phyloP scores from a whole-genome alignment of 441 rosid genomes.

The Hura crepitans region DNA sequence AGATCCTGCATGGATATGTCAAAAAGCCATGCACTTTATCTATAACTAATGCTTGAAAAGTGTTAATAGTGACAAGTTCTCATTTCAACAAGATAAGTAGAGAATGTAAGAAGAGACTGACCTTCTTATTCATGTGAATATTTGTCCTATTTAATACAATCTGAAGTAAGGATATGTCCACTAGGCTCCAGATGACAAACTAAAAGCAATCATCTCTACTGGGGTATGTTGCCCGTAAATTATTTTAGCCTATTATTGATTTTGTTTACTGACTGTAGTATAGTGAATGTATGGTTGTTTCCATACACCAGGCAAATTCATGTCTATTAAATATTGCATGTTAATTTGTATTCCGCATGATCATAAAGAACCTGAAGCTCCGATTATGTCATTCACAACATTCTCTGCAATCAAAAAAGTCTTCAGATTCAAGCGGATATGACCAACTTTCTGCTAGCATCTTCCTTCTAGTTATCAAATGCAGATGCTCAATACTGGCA shows the following conservation, averaged over 20 bases:
- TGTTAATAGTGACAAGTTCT: neutral
- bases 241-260: neutral
- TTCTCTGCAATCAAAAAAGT: neutral
- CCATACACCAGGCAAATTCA: neutral
- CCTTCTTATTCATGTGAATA: neutral
- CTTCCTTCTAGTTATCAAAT: neutral
- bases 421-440: neutral
- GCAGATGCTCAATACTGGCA: neutral
- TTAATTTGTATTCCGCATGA: neutral
- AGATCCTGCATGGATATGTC: neutral
- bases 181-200: neutral
- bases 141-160: neutral
- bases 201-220: neutral
- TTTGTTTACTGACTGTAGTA: neutral
- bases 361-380: neutral
- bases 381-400: neutral
- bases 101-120: neutral
- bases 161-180: neutral
- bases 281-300: neutral
- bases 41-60: slow-evolving; percentile 1
- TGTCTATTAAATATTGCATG: neutral
- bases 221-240: neutral
- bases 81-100: neutral
- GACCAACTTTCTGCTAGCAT: neutral
- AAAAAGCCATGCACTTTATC: neutral